phyloP scores from a whole-genome alignment of 345 rosid genomes.

The Pistacia vera region DNA sequence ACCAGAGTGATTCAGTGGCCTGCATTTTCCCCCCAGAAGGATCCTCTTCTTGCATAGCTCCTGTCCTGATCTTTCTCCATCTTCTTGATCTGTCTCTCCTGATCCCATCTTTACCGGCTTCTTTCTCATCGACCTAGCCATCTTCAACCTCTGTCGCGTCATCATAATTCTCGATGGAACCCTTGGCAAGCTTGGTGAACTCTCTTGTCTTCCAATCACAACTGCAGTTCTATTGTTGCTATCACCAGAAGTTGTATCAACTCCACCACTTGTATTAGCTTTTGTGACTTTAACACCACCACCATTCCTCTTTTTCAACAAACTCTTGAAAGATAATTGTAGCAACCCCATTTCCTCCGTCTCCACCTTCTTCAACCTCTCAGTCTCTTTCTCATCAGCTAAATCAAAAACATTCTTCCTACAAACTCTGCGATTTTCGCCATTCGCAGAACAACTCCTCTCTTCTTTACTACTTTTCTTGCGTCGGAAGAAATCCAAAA shows the following conservation, averaged over 20 bases:
- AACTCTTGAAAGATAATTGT: conserved; percentile 7
- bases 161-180: conserved; percentile 24
- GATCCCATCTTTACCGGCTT: neutral
- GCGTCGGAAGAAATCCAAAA: conserved; percentile 32
- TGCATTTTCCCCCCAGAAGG: conserved; percentile 68
- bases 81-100: conserved; percentile 11
- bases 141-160: conserved; percentile 31
- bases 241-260: neutral
- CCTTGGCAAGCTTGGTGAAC: conserved; percentile 1
- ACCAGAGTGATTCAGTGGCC: conserved; percentile 47
- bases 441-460: neutral
- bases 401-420: neutral
- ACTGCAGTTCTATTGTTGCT: neutral
- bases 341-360: neutral
- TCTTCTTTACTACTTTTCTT: conserved; percentile 5
- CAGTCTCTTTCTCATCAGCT: neutral
- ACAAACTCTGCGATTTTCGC: neutral
- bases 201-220: conserved; percentile 7
- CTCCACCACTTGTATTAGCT: neutral
- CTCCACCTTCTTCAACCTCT: conserved; percentile 1
- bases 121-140: conserved; percentile 17
- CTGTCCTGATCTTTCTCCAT: neutral
- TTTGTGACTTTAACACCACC: no score
- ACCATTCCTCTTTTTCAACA: neutral
- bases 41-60: conserved; percentile 79